Conservation (phyloP, 257 asterid species). For the Eucommia ulmoides region DNA sequence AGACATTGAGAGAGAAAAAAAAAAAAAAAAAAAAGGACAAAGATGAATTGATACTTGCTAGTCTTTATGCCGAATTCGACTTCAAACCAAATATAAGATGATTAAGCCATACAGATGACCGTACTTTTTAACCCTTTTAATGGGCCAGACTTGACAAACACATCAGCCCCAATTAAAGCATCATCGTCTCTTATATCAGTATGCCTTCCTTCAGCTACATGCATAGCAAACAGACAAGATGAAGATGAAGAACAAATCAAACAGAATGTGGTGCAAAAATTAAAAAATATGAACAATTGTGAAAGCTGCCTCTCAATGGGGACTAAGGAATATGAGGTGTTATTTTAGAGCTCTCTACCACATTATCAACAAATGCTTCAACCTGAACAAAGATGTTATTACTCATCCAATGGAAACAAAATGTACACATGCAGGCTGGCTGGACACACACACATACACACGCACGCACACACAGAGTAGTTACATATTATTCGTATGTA, state of each 20-base stretch:
- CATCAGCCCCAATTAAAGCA: slow-evolving; percentile 53
- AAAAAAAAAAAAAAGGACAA: slow-evolving; percentile 1
- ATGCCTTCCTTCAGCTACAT: too few species aligned
- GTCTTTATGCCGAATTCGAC: slow-evolving; percentile 84
- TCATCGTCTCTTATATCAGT: slow-evolving; percentile 84
- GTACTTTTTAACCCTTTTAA: slow-evolving; percentile 95
- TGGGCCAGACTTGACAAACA: slow-evolving; percentile 72
- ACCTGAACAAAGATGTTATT: slow-evolving; percentile 28
- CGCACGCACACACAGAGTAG: slow-evolving; percentile 7
- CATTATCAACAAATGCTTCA: slow-evolving; percentile 88
- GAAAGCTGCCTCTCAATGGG: slow-evolving; percentile 74
- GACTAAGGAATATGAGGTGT: slow-evolving; percentile 57
- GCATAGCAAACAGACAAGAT: too few species aligned
- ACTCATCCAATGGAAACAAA: neutral
- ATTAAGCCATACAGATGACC: slow-evolving; percentile 66
- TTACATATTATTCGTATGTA: slow-evolving; percentile 84
- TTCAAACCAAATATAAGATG: slow-evolving; percentile 75
- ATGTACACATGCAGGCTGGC: too few species aligned
- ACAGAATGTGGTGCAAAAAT: neutral
- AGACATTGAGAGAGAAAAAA: too few species aligned
- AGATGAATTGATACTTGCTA: slow-evolving; percentile 35
- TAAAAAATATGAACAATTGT: slow-evolving; percentile 38
- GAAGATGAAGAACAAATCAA: slow-evolving; percentile 1
- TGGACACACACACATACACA: slow-evolving; percentile 1
- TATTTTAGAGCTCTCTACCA: slow-evolving; percentile 94